Evolutionary conservation across 2,329 filamentous ascomycete genomes (phyloP).

Genomic region (Meredithiella fracta): DNA sequence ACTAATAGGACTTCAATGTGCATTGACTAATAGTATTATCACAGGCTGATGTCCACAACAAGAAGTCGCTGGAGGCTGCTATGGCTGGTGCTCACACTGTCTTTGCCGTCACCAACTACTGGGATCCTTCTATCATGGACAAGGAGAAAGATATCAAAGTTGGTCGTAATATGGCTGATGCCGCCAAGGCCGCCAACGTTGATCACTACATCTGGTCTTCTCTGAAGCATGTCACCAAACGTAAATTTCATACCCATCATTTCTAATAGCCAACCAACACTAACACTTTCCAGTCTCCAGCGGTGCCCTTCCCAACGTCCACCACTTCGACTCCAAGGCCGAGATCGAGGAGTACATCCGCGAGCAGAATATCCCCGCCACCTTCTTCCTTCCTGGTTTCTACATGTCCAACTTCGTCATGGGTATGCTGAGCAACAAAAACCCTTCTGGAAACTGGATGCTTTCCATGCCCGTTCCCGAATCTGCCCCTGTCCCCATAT

Average conservation of each 20-base stretch:
- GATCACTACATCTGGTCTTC: slow-evolving; percentile 32
- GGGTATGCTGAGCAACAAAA: slow-evolving; percentile 18
- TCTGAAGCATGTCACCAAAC: slow-evolving; percentile 24
- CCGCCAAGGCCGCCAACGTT: slow-evolving; percentile 27
- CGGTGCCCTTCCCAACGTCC: slow-evolving; percentile 24
- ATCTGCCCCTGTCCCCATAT: slow-evolving; percentile 23
- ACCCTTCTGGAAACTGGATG: slow-evolving; percentile 19
- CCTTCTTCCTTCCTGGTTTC: slow-evolving; percentile 34
- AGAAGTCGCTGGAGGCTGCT: slow-evolving; percentile 25
- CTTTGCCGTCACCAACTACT: slow-evolving; percentile 25
- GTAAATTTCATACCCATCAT: slow-evolving; percentile 12
- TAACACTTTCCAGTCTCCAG: slow-evolving; percentile 17
- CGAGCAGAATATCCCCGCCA: slow-evolving; percentile 28
- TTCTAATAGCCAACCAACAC: not conserved
- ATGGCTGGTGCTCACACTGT: slow-evolving; percentile 28
- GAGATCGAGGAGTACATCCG: slow-evolving; percentile 41
- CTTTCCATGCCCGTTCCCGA: slow-evolving; percentile 20
- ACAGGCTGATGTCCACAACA: slow-evolving; percentile 19
- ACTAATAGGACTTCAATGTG: not conserved
- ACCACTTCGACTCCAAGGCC: slow-evolving; percentile 41
- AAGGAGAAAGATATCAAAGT: slow-evolving; percentile 28
- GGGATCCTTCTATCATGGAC: slow-evolving; percentile 8
- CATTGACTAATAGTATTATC: not conserved
- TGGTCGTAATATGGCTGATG: slow-evolving; percentile 31
- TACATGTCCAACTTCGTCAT: slow-evolving; percentile 37